A percentile compares a stretch with the other conserved stretches of the same genome.
phyloP scores from a whole-genome alignment of 805 yeast species.

The Candida odintsovae region DNA sequence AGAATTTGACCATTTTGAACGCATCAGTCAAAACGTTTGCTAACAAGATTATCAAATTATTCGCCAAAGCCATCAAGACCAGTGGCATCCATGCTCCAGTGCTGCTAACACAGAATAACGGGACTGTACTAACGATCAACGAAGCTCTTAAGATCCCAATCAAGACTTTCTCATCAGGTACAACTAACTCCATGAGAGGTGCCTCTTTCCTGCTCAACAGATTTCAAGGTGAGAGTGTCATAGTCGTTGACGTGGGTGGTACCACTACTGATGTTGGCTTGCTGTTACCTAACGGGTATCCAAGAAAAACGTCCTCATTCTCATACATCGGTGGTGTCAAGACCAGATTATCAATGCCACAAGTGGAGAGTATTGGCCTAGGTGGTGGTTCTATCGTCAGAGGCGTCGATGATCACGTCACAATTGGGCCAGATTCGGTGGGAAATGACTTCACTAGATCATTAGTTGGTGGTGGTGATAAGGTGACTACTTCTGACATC shows the following conservation, averaged over 20 bases:
- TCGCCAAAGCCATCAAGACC: constrained; percentile 30
- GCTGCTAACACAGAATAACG: constrained; percentile 42
- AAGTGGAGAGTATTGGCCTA: constrained; percentile 41
- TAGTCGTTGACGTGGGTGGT: constrained; percentile 47
- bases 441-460: constrained; percentile 34
- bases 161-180: constrained; percentile 42
- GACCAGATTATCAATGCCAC: constrained; percentile 47
- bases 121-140: constrained; percentile 35
- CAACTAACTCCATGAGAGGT: constrained; percentile 43
- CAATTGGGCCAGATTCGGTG: constrained; percentile 44
- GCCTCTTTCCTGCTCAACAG: constrained; percentile 33
- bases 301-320: constrained; percentile 39
- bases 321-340: constrained; percentile 42
- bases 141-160: constrained; percentile 39
- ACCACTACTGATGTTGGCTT: constrained; percentile 47
- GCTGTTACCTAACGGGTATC: constrained; percentile 39
- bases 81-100: constrained; percentile 36
- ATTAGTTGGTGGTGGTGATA: constrained; percentile 38
- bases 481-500: constrained; percentile 35
- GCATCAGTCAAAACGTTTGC: constrained; percentile 41
- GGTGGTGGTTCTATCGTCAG: constrained; percentile 46
- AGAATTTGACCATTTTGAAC: constrained; percentile 41
- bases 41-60: constrained; percentile 33
- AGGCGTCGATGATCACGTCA: constrained; percentile 19
- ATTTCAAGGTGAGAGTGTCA: constrained; percentile 22